A percentile compares a stretch with the other conserved stretches of the same genome.
Conservation (phyloP, 2,329 filamentous ascomycete species). For the Phialophora chinensis region DNA sequence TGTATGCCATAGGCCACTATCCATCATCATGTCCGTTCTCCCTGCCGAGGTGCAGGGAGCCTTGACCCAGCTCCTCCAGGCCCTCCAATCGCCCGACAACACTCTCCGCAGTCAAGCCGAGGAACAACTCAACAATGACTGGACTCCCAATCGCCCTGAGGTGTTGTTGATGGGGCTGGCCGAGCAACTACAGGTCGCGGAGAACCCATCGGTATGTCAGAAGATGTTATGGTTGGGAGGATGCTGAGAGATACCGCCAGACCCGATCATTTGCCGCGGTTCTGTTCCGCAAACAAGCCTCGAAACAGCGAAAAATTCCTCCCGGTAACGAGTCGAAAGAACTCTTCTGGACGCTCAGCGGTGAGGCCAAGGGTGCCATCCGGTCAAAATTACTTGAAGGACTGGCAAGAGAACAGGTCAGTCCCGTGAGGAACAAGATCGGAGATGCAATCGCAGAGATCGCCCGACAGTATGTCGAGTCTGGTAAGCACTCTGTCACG, state of each 20-base stretch:
- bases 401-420: slow-evolving; percentile 73
- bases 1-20: slow-evolving; percentile 24
- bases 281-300: slow-evolving; percentile 90
- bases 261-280: slow-evolving; percentile 90
- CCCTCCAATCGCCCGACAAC: slow-evolving; percentile 90
- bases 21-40: slow-evolving; percentile 76
- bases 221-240: neutral
- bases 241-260: slow-evolving; percentile 55
- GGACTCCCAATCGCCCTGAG: slow-evolving; percentile 81
- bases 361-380: slow-evolving; percentile 77
- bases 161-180: slow-evolving; percentile 90
- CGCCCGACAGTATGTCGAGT: slow-evolving; percentile 91
- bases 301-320: slow-evolving; percentile 78
- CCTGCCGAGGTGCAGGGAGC: slow-evolving; percentile 82
- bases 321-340: slow-evolving; percentile 75
- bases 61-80: slow-evolving; percentile 83
- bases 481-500: slow-evolving; percentile 63
- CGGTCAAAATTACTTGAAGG: slow-evolving; percentile 82
- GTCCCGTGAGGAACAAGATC: slow-evolving; percentile 87
- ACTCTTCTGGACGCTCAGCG: slow-evolving; percentile 79
- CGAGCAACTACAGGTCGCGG: slow-evolving; percentile 84
- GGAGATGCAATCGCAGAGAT: slow-evolving; percentile 97
- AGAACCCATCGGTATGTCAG: slow-evolving; percentile 70
- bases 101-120: slow-evolving; percentile 82
- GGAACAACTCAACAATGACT: slow-evolving; percentile 87